A percentile compares a stretch with the other conserved stretches of the same genome.
phyloP scores from a whole-genome alignment of 192 early-diverging fungal genomes.

The Helicostylum pulchrum region DNA sequence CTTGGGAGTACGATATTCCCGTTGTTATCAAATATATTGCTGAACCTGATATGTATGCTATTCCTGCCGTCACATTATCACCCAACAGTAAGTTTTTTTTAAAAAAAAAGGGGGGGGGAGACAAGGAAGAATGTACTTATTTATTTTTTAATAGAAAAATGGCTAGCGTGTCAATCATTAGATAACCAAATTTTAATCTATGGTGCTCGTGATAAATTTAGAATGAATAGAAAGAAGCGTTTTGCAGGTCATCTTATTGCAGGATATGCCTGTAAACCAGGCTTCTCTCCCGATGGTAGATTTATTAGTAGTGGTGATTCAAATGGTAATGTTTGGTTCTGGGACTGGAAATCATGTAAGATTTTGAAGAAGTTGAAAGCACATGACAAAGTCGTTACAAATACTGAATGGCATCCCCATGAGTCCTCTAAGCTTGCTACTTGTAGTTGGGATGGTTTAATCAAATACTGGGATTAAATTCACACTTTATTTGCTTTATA shows the following conservation, averaged over 20 bases:
- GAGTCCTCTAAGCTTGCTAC: conserved; percentile 90
- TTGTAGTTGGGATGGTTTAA: conserved; percentile 92
- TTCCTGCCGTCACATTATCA: conserved; percentile 88
- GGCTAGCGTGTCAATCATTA: conserved; percentile 90
- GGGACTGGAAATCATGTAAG: conserved; percentile 95
- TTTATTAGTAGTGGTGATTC: conserved; percentile 88
- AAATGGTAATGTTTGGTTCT: conserved; percentile 90
- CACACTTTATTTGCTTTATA: neutral
- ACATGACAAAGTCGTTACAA: conserved; percentile 88
- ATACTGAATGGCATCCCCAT: conserved; percentile 94
- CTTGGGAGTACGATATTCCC: conserved; percentile 98
- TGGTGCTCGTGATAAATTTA: conserved; percentile 81
- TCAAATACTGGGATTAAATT: conserved; percentile 80
- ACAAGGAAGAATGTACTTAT: conserved; percentile 4
- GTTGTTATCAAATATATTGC: conserved; percentile 97
- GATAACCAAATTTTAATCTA: conserved; percentile 96
- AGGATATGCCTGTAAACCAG: conserved; percentile 94
- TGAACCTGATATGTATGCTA: conserved; percentile 94
- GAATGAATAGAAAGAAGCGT: conserved; percentile 84
- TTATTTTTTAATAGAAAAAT: conserved; percentile 66
- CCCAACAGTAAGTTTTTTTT: conserved; percentile 71
- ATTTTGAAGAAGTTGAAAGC: conserved; percentile 87
- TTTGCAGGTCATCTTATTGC: conserved; percentile 94
- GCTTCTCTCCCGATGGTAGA: conserved; percentile 88
- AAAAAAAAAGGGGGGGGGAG: too few species aligned